Evolutionary conservation across 2,329 filamentous ascomycete genomes (phyloP).

Genomic region (Stylonectria norvegica): DNA sequence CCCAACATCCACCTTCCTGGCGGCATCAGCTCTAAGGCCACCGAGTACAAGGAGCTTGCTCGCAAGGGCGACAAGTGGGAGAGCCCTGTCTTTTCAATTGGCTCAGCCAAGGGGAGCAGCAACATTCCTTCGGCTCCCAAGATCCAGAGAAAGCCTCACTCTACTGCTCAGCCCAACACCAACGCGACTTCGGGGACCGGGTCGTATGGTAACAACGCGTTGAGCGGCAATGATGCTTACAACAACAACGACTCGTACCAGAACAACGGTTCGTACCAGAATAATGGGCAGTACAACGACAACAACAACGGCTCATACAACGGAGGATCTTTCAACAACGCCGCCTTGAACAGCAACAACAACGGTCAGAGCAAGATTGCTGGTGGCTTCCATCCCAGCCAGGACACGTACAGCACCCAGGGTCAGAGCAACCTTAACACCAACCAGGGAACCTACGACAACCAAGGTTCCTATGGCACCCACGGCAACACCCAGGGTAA

Average conservation of each 20-base stretch:
- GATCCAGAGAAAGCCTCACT: constrained; percentile 45
- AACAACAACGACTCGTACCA: no score
- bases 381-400: no score
- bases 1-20: constrained; percentile 75
- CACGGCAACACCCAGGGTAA: no score
- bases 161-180: constrained; percentile 13
- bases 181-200: constrained; percentile 6
- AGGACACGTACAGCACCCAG: no score
- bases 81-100: constrained; percentile 88
- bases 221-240: neutral
- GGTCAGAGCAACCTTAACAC: no score
- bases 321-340: no score
- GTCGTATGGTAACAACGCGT: constrained; percentile 3
- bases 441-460: no score
- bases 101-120: constrained; percentile 67
- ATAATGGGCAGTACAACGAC: no score
- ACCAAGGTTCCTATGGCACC: no score
- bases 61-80: constrained; percentile 90
- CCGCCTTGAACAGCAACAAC: constrained; percentile 16
- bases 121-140: constrained; percentile 63
- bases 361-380: no score
- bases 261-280: no score
- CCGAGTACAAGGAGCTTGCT: constrained; percentile 86
- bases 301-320: no score
- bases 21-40: constrained; percentile 89